A percentile compares a stretch with the other conserved stretches of the same genome.
These are phyloP conservation scores for Calonectria crousiana DNA, from an alignment of 2,329 filamentous ascomycete genomes.

Conservation along the genomic window DNA sequence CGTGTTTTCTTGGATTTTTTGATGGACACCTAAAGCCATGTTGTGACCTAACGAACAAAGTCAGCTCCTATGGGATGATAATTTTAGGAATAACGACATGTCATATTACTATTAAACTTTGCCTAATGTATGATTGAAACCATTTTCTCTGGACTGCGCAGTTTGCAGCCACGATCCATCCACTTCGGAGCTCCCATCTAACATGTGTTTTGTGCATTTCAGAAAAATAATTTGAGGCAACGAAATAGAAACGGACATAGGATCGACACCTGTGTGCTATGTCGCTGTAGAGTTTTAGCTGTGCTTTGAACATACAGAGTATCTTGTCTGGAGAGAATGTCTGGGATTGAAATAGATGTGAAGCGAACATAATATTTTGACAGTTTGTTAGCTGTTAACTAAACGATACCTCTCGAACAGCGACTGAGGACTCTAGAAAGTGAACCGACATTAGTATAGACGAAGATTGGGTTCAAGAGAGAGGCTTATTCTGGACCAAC, in stretches of 20 bases:
- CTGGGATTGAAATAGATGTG: background rate
- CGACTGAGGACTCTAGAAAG: background rate
- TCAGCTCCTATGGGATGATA: background rate
- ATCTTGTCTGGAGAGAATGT: background rate
- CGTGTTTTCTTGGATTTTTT: background rate
- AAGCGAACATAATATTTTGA: background rate
- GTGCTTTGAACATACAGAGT: background rate
- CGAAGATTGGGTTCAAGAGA: background rate
- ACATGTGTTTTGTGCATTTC: background rate
- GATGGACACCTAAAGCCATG: background rate
- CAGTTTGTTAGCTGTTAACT: background rate
- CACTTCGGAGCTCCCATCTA: background rate
- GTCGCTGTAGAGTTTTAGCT: background rate
- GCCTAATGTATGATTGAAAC: background rate
- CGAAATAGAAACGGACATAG: background rate
- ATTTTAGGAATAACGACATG: background rate
- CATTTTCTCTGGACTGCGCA: background rate
- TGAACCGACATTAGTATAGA: background rate
- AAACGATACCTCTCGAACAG: background rate
- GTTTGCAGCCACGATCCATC: background rate
- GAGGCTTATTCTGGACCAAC: background rate
- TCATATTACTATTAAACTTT: background rate
- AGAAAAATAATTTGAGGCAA: background rate
- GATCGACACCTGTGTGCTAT: background rate
- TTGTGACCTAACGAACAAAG: background rate